Evolutionary conservation across 2,329 filamentous ascomycete genomes (phyloP).

Genomic region (Cladosporium austrohemisphaericum): DNA sequence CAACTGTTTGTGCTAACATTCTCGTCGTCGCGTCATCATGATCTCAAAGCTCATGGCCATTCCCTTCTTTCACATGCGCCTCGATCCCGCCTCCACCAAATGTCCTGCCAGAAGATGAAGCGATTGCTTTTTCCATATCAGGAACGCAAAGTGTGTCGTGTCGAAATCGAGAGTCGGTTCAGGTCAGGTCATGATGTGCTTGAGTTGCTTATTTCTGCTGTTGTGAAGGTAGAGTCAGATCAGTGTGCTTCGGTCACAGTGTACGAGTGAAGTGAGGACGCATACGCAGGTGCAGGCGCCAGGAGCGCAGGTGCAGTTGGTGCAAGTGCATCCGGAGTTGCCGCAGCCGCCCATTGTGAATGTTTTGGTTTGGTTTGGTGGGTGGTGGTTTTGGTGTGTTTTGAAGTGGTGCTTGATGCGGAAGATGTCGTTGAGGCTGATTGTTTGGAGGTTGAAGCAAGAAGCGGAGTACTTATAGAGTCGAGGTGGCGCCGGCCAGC

Average conservation of each 20-base stretch:
- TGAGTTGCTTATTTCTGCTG: constrained; percentile 11
- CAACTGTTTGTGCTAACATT: neutral
- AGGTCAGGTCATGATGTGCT: neutral
- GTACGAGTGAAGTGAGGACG: constrained; percentile 8
- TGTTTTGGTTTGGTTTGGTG: constrained; percentile 14
- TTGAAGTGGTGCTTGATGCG: neutral
- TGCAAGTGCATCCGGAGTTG: constrained; percentile 31
- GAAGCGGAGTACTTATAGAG: constrained; percentile 4
- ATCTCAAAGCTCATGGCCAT: constrained; percentile 5
- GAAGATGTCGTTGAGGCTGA: constrained; percentile 8
- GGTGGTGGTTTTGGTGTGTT: constrained; percentile 8
- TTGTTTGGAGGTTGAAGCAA: neutral
- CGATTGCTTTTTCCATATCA: neutral
- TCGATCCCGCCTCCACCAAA: neutral
- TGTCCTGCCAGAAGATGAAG: neutral
- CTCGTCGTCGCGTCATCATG: constrained; percentile 8
- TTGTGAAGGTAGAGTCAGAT: constrained; percentile 13
- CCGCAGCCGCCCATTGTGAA: constrained; percentile 34
- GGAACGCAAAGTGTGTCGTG: neutral
- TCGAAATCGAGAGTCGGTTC: neutral
- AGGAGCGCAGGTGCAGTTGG: constrained; percentile 28
- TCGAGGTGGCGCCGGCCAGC: no score
- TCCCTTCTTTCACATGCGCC: neutral
- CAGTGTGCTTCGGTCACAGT: neutral
- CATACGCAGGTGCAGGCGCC: constrained; percentile 30